Conservation (phyloP, 2,329 filamentous ascomycete genomes). For the Ascochyta lentis region DNA sequence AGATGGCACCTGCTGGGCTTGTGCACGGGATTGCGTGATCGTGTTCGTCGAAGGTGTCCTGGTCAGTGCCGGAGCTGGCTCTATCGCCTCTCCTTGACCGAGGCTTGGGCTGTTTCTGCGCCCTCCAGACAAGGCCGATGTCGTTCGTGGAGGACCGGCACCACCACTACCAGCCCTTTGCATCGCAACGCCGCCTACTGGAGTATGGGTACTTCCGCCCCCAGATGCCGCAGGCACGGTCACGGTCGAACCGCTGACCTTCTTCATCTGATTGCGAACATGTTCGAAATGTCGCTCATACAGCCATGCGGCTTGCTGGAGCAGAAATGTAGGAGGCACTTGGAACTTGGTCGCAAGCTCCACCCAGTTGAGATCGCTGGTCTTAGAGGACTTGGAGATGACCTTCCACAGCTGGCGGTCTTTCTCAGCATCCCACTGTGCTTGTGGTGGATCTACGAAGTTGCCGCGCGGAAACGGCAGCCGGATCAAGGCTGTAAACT, state of each 20-base stretch:
- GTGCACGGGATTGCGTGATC: conserved; percentile 51
- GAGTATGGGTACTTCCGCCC: conserved; percentile 52
- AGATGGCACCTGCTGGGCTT: conserved; percentile 30
- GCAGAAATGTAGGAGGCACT: conserved; percentile 84
- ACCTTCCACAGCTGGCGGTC: conserved; percentile 91
- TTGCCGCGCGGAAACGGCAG: conserved; percentile 87
- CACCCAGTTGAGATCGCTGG: conserved; percentile 84
- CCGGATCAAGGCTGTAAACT: conserved; percentile 79
- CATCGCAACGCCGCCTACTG: conserved; percentile 55
- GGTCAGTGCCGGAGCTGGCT: conserved; percentile 48
- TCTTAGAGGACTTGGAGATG: conserved; percentile 80
- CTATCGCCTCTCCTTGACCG: conserved; percentile 55
- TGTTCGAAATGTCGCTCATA: conserved; percentile 91
- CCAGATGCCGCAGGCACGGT: conserved; percentile 57
- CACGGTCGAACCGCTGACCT: conserved; percentile 66
- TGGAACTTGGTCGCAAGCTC: conserved; percentile 80
- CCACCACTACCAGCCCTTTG: conserved; percentile 59
- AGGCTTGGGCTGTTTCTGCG: conserved; percentile 62
- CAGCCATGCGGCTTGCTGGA: conserved; percentile 92
- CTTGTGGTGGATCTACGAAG: conserved; percentile 87
- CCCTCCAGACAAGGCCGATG: conserved; percentile 65
- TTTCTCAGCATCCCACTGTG: conserved; percentile 86
- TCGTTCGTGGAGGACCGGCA: conserved; percentile 52
- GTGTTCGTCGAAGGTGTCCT: conserved; percentile 58
- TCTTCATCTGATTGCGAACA: conserved; percentile 87